Base-by-base conservation (phyloP, 345 rosid species). In the Populus pruinosa region DNA sequence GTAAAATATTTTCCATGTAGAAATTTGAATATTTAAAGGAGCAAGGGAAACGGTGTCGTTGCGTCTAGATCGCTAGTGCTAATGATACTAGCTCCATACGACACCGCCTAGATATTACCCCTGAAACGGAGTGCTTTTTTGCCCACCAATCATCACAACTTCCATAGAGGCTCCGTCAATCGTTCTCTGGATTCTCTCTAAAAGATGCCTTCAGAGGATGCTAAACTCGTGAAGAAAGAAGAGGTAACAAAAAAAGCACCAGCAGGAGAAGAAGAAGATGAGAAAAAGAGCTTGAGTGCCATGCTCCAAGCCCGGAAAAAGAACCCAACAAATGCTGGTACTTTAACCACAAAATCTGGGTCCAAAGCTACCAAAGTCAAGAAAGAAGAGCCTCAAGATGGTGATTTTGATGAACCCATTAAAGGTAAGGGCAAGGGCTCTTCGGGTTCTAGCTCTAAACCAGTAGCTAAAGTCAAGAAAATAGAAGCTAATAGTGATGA, bases 181-280 rank as follows among this genome's bases (percentile, higher is more conserved):
- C 23, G 23, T 20, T 35, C 31, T 73, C 11, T n/a, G 23, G 25
- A 2, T 61, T n/a, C 18, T 44, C 35, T 53, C 12, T 47, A 12
- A 6, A 83, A 76, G 72, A 94, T 92, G 98, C 85, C 92, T 35
- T 86, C 90, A 1, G 91, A 87, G 77, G 93, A 90, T 68, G 74
- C 87, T 9, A 87, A 84, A 75, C 41, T 86, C 44, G 43, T 78
- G 83, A 85, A 84, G 77, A 29, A 27, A 41, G 77, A 39, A 21
- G 67, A 76, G 59, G 83, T 75, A 71, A 80, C 10, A 59, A 59
- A 23, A 25, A 59, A 56, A 59, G 27, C n/a, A n/a, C 27, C 72
- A 39, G 79, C 27, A 76, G 79, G 29, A 23, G 90, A 78, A 8
- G 89, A 84, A 20, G 83, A 72, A 27, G 75, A 68, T 64, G 90